Evolutionary conservation across 2,329 filamentous ascomycete genomes (phyloP).

Genomic region (Diaporthe citriasiana): DNA sequence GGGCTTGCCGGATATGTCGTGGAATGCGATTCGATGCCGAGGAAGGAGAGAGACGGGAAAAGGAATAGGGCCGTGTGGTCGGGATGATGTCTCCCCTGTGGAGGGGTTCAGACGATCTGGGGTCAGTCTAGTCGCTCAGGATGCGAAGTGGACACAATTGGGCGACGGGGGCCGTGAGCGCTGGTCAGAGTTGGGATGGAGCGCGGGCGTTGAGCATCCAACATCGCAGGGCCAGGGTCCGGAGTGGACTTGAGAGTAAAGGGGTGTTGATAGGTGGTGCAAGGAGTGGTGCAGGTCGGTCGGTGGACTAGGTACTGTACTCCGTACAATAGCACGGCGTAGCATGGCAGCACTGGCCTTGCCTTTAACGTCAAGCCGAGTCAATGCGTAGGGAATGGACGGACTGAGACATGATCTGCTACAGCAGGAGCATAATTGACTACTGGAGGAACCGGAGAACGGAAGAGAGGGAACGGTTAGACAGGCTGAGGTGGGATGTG

Average conservation of each 20-base stretch:
- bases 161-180: constrained; percentile 7
- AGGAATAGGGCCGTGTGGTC: constrained; percentile 3
- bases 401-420: constrained; percentile 58
- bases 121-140: constrained; percentile 10
- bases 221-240: constrained; percentile 14
- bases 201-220: constrained; percentile 19
- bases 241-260: constrained; percentile 4
- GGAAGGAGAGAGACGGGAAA: not conserved
- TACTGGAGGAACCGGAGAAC: constrained; percentile 26
- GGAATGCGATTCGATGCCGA: constrained; percentile 32
- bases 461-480: constrained; percentile 10
- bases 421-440: constrained; percentile 38
- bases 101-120: constrained; percentile 21
- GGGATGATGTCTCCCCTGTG: constrained; percentile 1
- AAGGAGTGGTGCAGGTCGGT: constrained; percentile 25
- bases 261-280: constrained; percentile 12
- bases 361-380: constrained; percentile 31
- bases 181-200: constrained; percentile 24
- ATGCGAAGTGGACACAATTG: constrained; percentile 21
- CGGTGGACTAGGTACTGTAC: not conserved
- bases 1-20: constrained; percentile 17
- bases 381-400: constrained; percentile 40
- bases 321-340: constrained; percentile 2
- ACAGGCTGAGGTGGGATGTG: not conserved
- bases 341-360: constrained; percentile 35